These are phyloP conservation scores for Diaporthe sp. DNA, from an alignment of 2,329 filamentous ascomycete genomes.

Conservation along the genomic window DNA sequence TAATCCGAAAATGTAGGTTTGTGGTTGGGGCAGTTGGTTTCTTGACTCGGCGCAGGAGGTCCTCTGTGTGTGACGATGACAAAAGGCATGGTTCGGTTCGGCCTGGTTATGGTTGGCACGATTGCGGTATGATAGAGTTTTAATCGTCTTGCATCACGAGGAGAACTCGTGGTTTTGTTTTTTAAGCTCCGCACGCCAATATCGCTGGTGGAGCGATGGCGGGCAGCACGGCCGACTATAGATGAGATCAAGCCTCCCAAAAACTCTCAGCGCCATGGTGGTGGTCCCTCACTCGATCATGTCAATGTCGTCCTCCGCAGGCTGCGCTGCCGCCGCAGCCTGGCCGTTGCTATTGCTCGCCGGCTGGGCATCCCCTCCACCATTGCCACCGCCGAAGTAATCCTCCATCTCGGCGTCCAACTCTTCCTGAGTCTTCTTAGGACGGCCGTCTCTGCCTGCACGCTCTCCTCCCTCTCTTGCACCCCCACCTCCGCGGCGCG, in stretches of 20 bases:
- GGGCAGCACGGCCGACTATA: background rate
- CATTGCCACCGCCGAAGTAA: slow-evolving; percentile 78
- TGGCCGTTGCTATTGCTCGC: slow-evolving; percentile 54
- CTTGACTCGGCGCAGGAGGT: background rate
- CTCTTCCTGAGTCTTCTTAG: slow-evolving; percentile 90
- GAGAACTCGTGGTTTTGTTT: background rate
- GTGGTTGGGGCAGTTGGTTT: background rate
- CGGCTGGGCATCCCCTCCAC: slow-evolving; percentile 46
- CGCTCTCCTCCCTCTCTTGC: slow-evolving; percentile 56
- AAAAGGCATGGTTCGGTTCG: background rate
- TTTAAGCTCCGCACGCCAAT: background rate
- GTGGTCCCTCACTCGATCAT: slow-evolving; percentile 44
- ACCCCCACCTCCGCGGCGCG: slow-evolving; percentile 53
- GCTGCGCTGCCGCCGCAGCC: slow-evolving; percentile 44
- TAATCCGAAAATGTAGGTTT: slow-evolving; percentile 39
- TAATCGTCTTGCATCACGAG: slow-evolving; percentile 5
- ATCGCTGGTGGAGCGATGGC: background rate
- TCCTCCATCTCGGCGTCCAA: slow-evolving; percentile 97
- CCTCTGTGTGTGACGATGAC: background rate
- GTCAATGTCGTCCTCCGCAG: slow-evolving; percentile 45
- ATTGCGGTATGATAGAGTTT: background rate
- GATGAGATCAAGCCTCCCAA: background rate
- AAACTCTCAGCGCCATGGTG: slow-evolving; percentile 19
- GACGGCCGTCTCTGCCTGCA: slow-evolving; percentile 66
- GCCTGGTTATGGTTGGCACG: background rate